These are phyloP conservation scores for Russula brevipes DNA, from an alignment of 768 basidiomycete species.

Conservation along the genomic window DNA sequence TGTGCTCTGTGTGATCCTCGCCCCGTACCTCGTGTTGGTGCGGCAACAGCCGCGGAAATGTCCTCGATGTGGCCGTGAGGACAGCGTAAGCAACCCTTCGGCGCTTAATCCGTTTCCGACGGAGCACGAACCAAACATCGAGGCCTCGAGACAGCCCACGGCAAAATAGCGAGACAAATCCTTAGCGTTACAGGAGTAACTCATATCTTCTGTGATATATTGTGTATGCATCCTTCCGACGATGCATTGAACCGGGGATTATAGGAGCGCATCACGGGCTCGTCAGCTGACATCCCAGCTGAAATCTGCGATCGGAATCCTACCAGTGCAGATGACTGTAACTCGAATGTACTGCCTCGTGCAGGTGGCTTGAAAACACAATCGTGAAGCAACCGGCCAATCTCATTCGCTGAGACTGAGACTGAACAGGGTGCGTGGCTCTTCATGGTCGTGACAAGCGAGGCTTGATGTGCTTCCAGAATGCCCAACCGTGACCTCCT, in stretches of 20 bases:
- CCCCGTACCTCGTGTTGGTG: not conserved
- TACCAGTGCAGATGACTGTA: not conserved
- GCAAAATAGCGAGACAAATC: too few species aligned
- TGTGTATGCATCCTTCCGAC: too few species aligned
- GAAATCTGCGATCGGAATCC: not conserved
- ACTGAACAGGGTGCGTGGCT: not conserved
- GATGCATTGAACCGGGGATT: too few species aligned
- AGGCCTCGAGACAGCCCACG: too few species aligned
- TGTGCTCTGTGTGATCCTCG: not conserved
- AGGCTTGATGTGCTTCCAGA: too few species aligned
- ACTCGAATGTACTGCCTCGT: not conserved
- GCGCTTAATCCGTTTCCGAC: not conserved
- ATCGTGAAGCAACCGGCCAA: not conserved
- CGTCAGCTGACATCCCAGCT: too few species aligned
- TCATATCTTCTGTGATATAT: not conserved
- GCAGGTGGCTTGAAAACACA: not conserved
- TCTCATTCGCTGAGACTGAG: not conserved
- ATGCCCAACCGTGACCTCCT: too few species aligned
- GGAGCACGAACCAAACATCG: too few species aligned
- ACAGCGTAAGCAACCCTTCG: not conserved
- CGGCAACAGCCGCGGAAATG: not conserved
- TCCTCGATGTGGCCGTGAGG: not conserved
- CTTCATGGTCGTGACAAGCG: not conserved
- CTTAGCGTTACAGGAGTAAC: not conserved
- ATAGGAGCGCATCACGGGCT: too few species aligned